A percentile compares a stretch with the other conserved stretches of the same genome.
These are phyloP conservation scores for Macrocybe gigantea DNA, from an alignment of 768 basidiomycete genomes.

Conservation along the genomic window DNA sequence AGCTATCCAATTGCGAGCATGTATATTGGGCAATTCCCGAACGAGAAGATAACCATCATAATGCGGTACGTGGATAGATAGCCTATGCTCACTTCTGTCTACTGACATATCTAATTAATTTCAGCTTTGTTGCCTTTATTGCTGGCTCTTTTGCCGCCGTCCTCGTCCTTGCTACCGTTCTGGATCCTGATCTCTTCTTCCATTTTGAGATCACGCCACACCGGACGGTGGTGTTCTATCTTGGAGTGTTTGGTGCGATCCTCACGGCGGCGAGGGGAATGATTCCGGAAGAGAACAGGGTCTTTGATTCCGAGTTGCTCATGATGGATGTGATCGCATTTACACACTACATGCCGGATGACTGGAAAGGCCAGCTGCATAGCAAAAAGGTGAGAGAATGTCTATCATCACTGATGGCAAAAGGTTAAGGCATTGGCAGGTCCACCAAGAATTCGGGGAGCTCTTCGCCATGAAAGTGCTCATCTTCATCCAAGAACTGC, in stretches of 20 bases:
- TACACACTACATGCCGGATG: slow-evolving; percentile 94
- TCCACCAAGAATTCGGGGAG: slow-evolving; percentile 87
- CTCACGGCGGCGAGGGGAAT: slow-evolving; percentile 90
- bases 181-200: slow-evolving; percentile 91
- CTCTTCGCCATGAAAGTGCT: slow-evolving; percentile 91
- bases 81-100: not conserved
- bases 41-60: slow-evolving; percentile 83
- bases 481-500: slow-evolving; percentile 82
- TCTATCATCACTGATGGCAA: not conserved
- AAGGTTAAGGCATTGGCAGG: slow-evolving; percentile 33
- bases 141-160: slow-evolving; percentile 97
- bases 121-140: slow-evolving; percentile 91
- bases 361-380: slow-evolving; percentile 87
- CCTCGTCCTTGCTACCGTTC: slow-evolving; percentile 81
- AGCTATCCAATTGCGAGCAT: slow-evolving; percentile 88
- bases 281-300: slow-evolving; percentile 90
- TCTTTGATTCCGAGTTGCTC: slow-evolving; percentile 90
- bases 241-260: slow-evolving; percentile 81
- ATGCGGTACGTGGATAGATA: slow-evolving; percentile 60
- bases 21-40: slow-evolving; percentile 98
- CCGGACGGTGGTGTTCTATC: slow-evolving; percentile 90
- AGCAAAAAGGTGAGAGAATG: slow-evolving; percentile 62
- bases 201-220: slow-evolving; percentile 94
- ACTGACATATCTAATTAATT: not conserved
- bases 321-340: slow-evolving; percentile 90